phyloP scores from a whole-genome alignment of 1,284 basidiomycete species.

The Fomitopsis palustris region DNA sequence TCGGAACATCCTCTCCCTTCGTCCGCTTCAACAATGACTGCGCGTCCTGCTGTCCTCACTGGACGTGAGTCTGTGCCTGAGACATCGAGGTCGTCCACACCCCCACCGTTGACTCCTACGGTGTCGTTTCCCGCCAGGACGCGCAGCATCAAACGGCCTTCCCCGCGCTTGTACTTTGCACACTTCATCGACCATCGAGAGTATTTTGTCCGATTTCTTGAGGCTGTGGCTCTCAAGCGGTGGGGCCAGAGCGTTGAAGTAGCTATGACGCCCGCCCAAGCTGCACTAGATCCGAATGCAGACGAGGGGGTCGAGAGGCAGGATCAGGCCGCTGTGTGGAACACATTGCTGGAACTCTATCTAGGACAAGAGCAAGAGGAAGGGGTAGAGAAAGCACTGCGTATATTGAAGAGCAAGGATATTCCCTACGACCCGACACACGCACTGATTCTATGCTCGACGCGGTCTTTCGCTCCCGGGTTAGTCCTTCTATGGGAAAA shows the following conservation, averaged over 20 bases:
- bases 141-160: conserved; percentile 55
- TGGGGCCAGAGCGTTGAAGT: conserved; percentile 77
- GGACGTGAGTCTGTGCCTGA: conserved; percentile 36
- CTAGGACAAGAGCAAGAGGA: conserved; percentile 44
- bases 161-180: conserved; percentile 87
- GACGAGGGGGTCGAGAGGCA: conserved; percentile 55
- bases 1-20: conserved; percentile 36
- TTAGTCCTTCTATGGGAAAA: conserved; percentile 90
- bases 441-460: conserved; percentile 91
- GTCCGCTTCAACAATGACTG: conserved; percentile 47
- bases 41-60: conserved; percentile 31
- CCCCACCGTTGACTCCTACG: conserved; percentile 25
- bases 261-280: conserved; percentile 2
- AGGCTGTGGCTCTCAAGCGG: conserved; percentile 76
- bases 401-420: conserved; percentile 55
- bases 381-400: conserved; percentile 62
- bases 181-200: conserved; percentile 91
- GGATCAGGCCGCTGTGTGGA: conserved; percentile 92
- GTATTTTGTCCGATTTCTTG: conserved; percentile 86
- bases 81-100: conserved; percentile 24
- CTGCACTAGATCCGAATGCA: conserved; percentile 25
- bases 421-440: conserved; percentile 90
- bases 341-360: conserved; percentile 93
- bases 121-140: conserved; percentile 20
- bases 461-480: conserved; percentile 77